Evolutionary conservation across 805 yeast species (phyloP).

Genomic region (Wickerhamiella parazyma): DNA sequence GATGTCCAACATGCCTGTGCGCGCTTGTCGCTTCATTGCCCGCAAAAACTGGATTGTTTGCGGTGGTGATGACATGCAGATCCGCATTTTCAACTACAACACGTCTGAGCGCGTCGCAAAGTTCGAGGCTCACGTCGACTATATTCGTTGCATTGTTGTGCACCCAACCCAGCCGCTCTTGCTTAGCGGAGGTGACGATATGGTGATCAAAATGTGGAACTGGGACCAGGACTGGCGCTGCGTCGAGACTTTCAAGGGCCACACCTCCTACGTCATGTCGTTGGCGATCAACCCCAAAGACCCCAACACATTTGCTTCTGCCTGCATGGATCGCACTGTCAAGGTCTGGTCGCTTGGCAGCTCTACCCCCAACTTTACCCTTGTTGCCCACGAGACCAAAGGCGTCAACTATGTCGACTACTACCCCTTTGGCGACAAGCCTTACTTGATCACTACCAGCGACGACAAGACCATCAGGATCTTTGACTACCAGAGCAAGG

Average conservation of each 20-base stretch:
- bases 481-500: conserved; percentile 96
- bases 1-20: conserved; percentile 90
- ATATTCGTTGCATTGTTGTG: conserved; percentile 82
- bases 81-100: conserved; percentile 86
- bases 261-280: conserved; percentile 88
- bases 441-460: conserved; percentile 80
- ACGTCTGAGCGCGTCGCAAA: conserved; percentile 90
- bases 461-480: conserved; percentile 81
- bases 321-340: conserved; percentile 90
- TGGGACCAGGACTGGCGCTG: conserved; percentile 92
- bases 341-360: conserved; percentile 94
- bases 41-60: conserved; percentile 95
- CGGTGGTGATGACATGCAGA: conserved; percentile 90
- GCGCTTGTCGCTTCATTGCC: conserved; percentile 90
- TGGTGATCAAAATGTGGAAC: conserved; percentile 87
- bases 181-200: conserved; percentile 82
- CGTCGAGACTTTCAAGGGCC: conserved; percentile 89
- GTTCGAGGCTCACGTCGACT: conserved; percentile 97
- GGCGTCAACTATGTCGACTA: conserved; percentile 96
- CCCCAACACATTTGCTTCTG: conserved; percentile 93
- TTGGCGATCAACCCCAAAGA: conserved; percentile 95
- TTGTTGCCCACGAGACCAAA: conserved; percentile 78
- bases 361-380: conserved; percentile 75
- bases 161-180: conserved; percentile 89
- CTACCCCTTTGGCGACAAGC: conserved; percentile 95